phyloP scores from a whole-genome alignment of 1,139 yeast genomes.

The Kurtzmaniella quercitrusa region DNA sequence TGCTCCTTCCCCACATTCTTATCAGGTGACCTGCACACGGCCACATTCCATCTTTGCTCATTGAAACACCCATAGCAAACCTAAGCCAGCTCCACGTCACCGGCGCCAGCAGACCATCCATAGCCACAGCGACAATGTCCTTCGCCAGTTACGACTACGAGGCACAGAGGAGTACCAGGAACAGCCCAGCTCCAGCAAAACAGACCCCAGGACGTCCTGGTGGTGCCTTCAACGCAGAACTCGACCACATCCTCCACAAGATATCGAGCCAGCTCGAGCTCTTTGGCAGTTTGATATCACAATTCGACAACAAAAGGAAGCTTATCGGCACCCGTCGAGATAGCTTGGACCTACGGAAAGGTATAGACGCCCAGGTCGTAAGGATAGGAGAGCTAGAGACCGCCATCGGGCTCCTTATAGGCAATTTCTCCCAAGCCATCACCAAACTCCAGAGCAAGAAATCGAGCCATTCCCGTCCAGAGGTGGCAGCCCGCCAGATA shows the following conservation, averaged over 20 bases:
- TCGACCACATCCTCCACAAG: slow-evolving; percentile 29
- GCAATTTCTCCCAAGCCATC: slow-evolving; percentile 28
- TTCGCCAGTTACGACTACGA: slow-evolving; percentile 58
- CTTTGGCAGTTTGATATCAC: slow-evolving; percentile 47
- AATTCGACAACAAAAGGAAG: slow-evolving; percentile 44
- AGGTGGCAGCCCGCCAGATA: slow-evolving; percentile 32
- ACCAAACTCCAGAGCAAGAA: slow-evolving; percentile 19
- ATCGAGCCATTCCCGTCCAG: slow-evolving; percentile 10
- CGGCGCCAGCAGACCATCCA: no score
- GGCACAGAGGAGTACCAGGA: slow-evolving; percentile 39
- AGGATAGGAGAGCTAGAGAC: slow-evolving; percentile 25
- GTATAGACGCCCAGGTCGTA: slow-evolving; percentile 28
- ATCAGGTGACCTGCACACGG: no score
- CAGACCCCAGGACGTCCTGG: background rate
- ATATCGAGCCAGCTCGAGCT: slow-evolving; percentile 42
- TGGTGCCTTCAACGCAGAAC: slow-evolving; percentile 12
- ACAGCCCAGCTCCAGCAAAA: slow-evolving; percentile 4
- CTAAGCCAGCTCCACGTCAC: no score
- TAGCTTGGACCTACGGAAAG: slow-evolving; percentile 32
- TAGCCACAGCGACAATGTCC: slow-evolving; percentile 38
- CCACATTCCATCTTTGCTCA: no score
- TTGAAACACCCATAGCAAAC: no score
- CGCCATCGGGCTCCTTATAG: slow-evolving; percentile 31
- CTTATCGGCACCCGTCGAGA: slow-evolving; percentile 59
- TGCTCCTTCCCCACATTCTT: no score